These are phyloP conservation scores for Poa pratensis DNA, from an alignment of 176 grass and related monocot genomes.

Conservation along the genomic window DNA sequence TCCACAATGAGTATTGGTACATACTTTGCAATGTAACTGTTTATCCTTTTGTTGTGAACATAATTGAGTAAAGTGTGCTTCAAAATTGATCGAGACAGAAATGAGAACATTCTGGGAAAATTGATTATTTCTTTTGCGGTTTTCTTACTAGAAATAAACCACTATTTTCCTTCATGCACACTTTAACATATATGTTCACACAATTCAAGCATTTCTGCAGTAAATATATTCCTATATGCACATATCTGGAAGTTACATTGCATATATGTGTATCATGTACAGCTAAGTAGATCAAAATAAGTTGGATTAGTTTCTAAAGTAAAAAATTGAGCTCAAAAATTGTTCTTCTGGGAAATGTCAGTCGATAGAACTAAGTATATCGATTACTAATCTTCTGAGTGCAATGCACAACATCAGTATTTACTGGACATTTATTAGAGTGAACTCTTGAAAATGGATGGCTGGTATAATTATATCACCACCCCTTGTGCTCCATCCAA, in stretches of 20 bases:
- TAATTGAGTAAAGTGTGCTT: neutral
- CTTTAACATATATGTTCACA: neutral
- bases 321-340: neutral
- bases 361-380: neutral
- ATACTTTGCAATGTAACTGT: conserved; percentile 10
- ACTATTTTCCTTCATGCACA: neutral
- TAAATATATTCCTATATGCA: neutral
- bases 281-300: neutral
- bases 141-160: neutral
- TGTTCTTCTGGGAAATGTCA: neutral
- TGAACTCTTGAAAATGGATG: neutral
- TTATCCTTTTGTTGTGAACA: neutral
- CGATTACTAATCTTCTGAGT: neutral
- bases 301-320: neutral
- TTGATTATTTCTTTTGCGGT: neutral
- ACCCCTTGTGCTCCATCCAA: neutral
- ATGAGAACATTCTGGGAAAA: neutral
- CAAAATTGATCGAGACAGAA: neutral
- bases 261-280: conserved; percentile 21
- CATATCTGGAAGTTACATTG: neutral
- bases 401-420: neutral
- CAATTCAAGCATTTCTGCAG: neutral
- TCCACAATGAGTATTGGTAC: neutral
- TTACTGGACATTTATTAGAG: neutral
- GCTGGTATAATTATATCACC: neutral